These are phyloP conservation scores for Toxicodendron radicans DNA, from an alignment of 345 rosid genomes.

Conservation along the genomic window DNA sequence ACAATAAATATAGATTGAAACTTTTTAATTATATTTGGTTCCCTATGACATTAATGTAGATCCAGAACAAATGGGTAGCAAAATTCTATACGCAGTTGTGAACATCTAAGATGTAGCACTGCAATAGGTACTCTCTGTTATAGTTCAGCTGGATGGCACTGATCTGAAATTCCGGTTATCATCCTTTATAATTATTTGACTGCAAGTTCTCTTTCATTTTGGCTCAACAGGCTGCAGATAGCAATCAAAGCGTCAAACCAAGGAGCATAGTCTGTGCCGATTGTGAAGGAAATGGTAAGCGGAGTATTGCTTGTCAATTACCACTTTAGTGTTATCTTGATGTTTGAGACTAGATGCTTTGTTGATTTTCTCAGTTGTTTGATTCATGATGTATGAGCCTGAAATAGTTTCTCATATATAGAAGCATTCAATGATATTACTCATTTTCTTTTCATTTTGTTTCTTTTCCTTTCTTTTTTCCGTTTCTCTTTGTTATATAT, in stretches of 20 bases:
- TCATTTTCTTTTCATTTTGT: neutral
- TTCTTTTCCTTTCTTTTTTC: too few species aligned
- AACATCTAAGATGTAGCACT: neutral
- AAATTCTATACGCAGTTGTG: neutral
- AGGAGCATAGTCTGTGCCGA: constrained; percentile 73
- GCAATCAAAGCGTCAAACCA: constrained; percentile 35
- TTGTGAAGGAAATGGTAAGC: constrained; percentile 77
- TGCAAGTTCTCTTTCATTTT: constrained; percentile 10
- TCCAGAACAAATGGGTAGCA: neutral
- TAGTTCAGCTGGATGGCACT: neutral
- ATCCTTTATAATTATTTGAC: neutral
- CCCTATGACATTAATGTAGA: neutral
- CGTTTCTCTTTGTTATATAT: neutral
- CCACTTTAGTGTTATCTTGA: neutral
- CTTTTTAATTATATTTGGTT: neutral
- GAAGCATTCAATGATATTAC: neutral
- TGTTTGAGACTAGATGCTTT: neutral
- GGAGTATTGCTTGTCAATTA: neutral
- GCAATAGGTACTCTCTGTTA: neutral
- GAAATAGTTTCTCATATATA: neutral
- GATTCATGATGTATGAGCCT: neutral
- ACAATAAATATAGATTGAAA: neutral
- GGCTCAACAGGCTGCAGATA: constrained; percentile 52
- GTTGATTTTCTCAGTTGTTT: neutral
- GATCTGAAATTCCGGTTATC: neutral